Percentiles rank a stretch among this genome's conserved stretches.
Evolutionary conservation across 495 filamentous ascomycete genomes (phyloP).

Genomic region (Beverwykella pulmonaria): DNA sequence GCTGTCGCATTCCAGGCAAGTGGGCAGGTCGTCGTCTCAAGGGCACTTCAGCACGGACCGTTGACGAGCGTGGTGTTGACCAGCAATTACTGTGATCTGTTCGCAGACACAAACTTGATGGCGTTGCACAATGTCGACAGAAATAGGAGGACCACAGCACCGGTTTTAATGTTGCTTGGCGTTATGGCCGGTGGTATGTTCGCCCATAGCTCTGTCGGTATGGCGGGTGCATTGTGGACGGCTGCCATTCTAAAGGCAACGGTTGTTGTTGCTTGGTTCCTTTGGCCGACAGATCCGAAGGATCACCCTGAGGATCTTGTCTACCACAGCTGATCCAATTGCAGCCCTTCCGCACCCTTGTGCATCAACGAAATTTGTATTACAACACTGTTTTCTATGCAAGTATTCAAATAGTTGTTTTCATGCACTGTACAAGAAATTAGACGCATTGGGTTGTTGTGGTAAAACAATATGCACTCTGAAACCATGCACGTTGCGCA

Average conservation of each 20-base stretch:
- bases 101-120: conserved; percentile 63
- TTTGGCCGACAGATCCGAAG: conserved; percentile 50
- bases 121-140: conserved; percentile 56
- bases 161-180: conserved; percentile 61
- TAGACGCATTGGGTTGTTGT: background rate
- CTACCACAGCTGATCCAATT: background rate
- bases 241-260: conserved; percentile 58
- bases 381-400: background rate
- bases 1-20: conserved; percentile 70
- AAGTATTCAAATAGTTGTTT: background rate
- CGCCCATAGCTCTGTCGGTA: conserved; percentile 58
- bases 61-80: conserved; percentile 73
- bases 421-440: background rate
- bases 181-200: conserved; percentile 63
- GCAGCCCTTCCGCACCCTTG: background rate
- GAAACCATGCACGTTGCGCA: conserved; percentile 3
- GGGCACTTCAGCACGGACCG: conserved; percentile 62
- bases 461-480: background rate
- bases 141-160: conserved; percentile 60
- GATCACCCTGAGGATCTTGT: conserved; percentile 3
- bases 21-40: conserved; percentile 69
- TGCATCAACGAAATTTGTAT: background rate
- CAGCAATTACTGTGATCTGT: conserved; percentile 71
- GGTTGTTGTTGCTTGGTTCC: conserved; percentile 58
- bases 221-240: conserved; percentile 67